Evolutionary conservation across 768 basidiomycete species (phyloP).

Genomic region (Leucosporidium scottii): DNA sequence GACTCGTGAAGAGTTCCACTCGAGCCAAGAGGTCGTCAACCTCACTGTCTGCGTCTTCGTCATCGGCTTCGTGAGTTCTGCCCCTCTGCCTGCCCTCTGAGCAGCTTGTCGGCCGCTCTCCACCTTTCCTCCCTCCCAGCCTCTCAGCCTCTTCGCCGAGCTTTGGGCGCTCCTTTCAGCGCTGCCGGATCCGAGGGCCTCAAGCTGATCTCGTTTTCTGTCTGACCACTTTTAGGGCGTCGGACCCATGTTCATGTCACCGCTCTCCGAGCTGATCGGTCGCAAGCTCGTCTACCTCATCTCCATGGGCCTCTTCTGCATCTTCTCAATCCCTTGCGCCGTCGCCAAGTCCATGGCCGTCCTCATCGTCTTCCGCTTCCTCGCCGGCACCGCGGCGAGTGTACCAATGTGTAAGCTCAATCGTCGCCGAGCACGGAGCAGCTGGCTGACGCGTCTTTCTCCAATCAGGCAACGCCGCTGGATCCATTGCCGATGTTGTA

Average conservation of each 20-base stretch:
- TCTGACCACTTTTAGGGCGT: slow-evolving; percentile 14
- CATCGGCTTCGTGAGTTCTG: slow-evolving; percentile 30
- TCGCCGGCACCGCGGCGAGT: slow-evolving; percentile 39
- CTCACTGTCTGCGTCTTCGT: slow-evolving; percentile 24
- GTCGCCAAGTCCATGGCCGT: slow-evolving; percentile 39
- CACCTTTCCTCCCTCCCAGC: too few species aligned
- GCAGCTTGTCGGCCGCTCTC: too few species aligned
- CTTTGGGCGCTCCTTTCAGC: too few species aligned
- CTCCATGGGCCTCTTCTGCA: slow-evolving; percentile 37
- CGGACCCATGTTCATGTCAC: slow-evolving; percentile 41
- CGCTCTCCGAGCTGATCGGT: slow-evolving; percentile 31
- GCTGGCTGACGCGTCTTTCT: too few species aligned
- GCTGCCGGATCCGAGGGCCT: too few species aligned
- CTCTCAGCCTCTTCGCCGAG: too few species aligned
- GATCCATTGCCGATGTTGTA: slow-evolving; percentile 36
- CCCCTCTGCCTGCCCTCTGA: too few species aligned
- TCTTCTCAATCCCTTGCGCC: slow-evolving; percentile 41
- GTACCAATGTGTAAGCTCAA: slow-evolving; percentile 32
- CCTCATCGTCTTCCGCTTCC: slow-evolving; percentile 38
- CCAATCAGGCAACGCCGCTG: slow-evolving; percentile 31
- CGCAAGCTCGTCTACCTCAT: slow-evolving; percentile 37
- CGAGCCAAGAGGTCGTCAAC: slow-evolving; percentile 29
- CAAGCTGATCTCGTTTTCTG: too few species aligned
- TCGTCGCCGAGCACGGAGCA: too few species aligned
- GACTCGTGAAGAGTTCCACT: slow-evolving; percentile 31